Evolutionary conservation across 352 stramenopile genomes (phyloP).

Genomic region (Salisapilia sapeloensis): DNA sequence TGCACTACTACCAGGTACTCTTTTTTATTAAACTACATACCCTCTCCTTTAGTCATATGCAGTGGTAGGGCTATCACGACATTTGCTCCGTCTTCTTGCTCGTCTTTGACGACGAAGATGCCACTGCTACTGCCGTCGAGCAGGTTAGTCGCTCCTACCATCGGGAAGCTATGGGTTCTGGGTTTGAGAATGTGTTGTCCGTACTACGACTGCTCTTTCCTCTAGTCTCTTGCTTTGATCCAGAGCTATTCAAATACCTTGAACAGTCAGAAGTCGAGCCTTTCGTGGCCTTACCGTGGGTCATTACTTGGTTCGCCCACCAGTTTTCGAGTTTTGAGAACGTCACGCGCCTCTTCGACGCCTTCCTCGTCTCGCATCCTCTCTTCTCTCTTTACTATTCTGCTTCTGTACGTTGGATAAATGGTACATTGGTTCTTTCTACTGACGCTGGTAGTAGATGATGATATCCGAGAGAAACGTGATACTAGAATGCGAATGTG

Average conservation of each 20-base stretch:
- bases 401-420: conserved; percentile 22
- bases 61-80: conserved; percentile 84
- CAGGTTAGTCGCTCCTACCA: conserved; percentile 78
- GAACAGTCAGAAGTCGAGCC: conserved; percentile 76
- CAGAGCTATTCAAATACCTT: conserved; percentile 43
- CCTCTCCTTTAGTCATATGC: conserved; percentile 11
- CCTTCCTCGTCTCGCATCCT: conserved; percentile 85
- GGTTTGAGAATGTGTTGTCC: conserved; percentile 70
- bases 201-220: conserved; percentile 49
- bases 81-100: conserved; percentile 76
- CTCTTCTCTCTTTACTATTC: conserved; percentile 86
- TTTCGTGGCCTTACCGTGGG: conserved; percentile 87
- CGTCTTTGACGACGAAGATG: conserved; percentile 56
- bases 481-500: conserved; percentile 48
- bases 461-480: conserved; percentile 4
- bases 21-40: not conserved
- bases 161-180: conserved; percentile 68
- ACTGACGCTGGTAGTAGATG: not conserved
- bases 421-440: not conserved
- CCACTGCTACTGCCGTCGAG: conserved; percentile 34
- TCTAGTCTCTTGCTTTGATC: conserved; percentile 42
- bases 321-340: conserved; percentile 77
- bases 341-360: conserved; percentile 85
- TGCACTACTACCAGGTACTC: conserved; percentile 67
- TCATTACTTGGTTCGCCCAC: conserved; percentile 93